Evolutionary conservation across 2,329 filamentous ascomycete species (phyloP), one percentile per base, ranked within the genome.

Genomic region (Fusarium sp.): DNA sequence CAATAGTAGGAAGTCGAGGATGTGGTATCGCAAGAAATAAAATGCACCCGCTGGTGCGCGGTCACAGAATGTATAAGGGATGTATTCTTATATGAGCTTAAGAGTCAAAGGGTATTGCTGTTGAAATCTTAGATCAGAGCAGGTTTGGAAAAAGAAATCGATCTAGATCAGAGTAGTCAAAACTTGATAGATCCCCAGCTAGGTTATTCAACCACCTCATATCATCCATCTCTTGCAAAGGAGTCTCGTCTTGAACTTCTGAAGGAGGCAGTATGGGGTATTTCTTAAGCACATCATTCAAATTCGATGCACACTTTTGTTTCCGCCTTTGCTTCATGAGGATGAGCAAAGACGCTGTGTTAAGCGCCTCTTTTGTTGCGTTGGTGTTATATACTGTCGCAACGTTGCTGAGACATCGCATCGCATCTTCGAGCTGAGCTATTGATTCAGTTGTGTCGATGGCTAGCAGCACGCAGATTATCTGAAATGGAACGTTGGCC

Each of bases 401-500:
- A 0, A 84, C 79, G 17, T 80, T 75, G 20, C 76, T 75, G 1
- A 86, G 75, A 4, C 80, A 82, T 54, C 76, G 77, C 82, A 88
- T 84, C 0, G 85, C 85, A 22, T 85, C 82, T 4, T 77, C 76
- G 7, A 88, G 78, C 56, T 84, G 77, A 0, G 78, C 76, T 0
- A 87, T 75, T 0, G 83, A 83, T 1, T 84, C 78, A 1, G 79
- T 78, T 0, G 79, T 86, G 50, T 88, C 86, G 48, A 88, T 85
- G 0, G 84, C 84, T 3, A 88, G 77, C 7, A 88, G 75, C 0
- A 85, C 79, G 60, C 86, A 88, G 30, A 88, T 80, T 0, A 86
- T 81, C 53, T 88, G 86, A 62, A 88, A 88, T 0, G 86, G 86
- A 0, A 88, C 83, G 48, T 88, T 88, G 27, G 84, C 85, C 45